Conservation (phyloP, 257 asterid genomes). For the Capsicum chinense region DNA sequence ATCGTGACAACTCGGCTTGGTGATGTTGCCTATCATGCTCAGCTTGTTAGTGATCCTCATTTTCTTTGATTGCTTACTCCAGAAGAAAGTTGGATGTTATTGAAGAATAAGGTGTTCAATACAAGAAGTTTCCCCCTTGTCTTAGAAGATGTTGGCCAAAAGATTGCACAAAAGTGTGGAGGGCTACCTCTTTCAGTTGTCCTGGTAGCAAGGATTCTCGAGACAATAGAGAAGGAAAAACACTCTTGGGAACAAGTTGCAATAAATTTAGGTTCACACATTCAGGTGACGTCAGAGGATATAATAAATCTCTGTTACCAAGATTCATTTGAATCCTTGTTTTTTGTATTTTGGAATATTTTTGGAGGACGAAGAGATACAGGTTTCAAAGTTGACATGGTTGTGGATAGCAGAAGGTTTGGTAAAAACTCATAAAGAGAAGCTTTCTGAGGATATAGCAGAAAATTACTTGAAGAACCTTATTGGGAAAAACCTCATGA, state of each 20-base stretch:
- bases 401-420: conserved; percentile 24
- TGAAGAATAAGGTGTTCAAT: conserved; percentile 33
- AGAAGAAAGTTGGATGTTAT: conserved; percentile 43
- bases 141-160: neutral
- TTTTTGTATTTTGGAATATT: neutral
- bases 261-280: neutral
- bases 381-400: neutral
- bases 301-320: too few species aligned
- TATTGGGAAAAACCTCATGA: neutral
- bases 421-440: neutral
- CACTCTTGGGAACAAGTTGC: neutral
- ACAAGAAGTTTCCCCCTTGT: neutral
- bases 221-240: neutral
- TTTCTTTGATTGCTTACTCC: neutral
- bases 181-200: conserved; percentile 16
- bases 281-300: neutral
- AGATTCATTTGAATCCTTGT: too few species aligned
- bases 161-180: neutral
- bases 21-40: neutral
- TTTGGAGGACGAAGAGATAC: neutral
- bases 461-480: neutral
- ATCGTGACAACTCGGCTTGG: conserved; percentile 22
- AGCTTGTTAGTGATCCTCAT: neutral
- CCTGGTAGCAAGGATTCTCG: neutral
- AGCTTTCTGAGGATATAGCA: neutral